Percentiles rank a stretch among this genome's conserved stretches.
Conservation (phyloP, 2,329 filamentous ascomycete genomes). For the Ophiostoma himal-ulmi region DNA sequence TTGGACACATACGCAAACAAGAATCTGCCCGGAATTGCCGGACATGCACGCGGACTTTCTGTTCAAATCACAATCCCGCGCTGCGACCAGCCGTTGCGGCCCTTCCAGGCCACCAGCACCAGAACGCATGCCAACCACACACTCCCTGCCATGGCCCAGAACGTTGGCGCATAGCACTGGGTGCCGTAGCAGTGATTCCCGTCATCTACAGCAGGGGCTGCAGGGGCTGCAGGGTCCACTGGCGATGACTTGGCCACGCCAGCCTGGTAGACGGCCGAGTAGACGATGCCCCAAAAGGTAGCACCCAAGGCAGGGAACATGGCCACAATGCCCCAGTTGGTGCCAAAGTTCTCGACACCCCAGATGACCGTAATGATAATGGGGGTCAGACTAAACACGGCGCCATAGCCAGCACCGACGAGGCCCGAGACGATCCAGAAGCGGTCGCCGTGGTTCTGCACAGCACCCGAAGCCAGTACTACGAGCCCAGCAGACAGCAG, state of each 20-base stretch:
- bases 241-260: slow-evolving; percentile 42
- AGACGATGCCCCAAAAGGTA: slow-evolving; percentile 85
- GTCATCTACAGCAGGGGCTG: slow-evolving; percentile 35
- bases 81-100: slow-evolving; percentile 65
- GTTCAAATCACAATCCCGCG: slow-evolving; percentile 63
- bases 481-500: slow-evolving; percentile 71
- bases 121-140: slow-evolving; percentile 70
- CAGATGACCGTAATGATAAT: slow-evolving; percentile 96
- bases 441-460: slow-evolving; percentile 67
- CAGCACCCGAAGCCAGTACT: slow-evolving; percentile 66
- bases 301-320: slow-evolving; percentile 86
- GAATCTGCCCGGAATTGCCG: not conserved
- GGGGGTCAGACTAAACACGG: slow-evolving; percentile 80
- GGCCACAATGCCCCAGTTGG: slow-evolving; percentile 93
- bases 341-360: slow-evolving; percentile 98
- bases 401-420: slow-evolving; percentile 87
- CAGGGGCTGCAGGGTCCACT: slow-evolving; percentile 28
- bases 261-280: slow-evolving; percentile 71
- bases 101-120: slow-evolving; percentile 77
- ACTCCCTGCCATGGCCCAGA: slow-evolving; percentile 78
- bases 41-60: not conserved
- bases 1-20: not conserved
- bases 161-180: slow-evolving; percentile 72
- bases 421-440: slow-evolving; percentile 83
- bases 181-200: slow-evolving; percentile 71